Evolutionary conservation across 1,284 basidiomycete species (phyloP).

Genomic region (Tranzscheliella williamsii): DNA sequence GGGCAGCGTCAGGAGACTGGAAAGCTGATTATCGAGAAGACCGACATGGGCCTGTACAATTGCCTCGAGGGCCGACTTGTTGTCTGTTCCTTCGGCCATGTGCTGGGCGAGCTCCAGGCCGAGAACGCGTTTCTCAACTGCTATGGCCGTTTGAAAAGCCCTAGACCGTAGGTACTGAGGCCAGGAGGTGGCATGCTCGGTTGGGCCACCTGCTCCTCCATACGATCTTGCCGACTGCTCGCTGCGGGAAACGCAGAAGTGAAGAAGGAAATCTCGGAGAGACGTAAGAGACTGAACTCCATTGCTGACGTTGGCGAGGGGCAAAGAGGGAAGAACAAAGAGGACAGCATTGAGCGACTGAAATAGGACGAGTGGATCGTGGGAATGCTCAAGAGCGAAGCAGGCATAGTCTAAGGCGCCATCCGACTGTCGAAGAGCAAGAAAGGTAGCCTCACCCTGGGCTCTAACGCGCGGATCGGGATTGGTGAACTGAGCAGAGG

Average conservation of each 20-base stretch:
- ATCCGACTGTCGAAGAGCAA: constrained; percentile 39
- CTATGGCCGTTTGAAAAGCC: constrained; percentile 41
- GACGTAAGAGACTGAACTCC: constrained; percentile 17
- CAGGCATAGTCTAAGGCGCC: constrained; percentile 45
- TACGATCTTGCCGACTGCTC: constrained; percentile 12
- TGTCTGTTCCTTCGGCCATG: constrained; percentile 11
- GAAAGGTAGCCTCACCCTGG: constrained; percentile 45
- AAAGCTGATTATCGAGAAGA: constrained; percentile 27
- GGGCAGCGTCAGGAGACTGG: constrained; percentile 25
- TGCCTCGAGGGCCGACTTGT: constrained; percentile 9
- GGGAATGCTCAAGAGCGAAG: constrained; percentile 41
- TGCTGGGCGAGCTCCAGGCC: constrained; percentile 41
- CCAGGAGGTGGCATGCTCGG: constrained; percentile 8
- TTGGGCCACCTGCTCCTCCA: neutral
- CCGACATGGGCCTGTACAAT: constrained; percentile 23
- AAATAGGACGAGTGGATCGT: constrained; percentile 44
- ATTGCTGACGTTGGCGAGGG: constrained; percentile 13
- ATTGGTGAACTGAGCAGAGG: constrained; percentile 39
- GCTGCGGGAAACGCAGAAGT: constrained; percentile 34
- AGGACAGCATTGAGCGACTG: constrained; percentile 41
- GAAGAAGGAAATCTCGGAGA: constrained; percentile 44
- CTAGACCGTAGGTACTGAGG: constrained; percentile 42
- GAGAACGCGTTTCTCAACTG: constrained; percentile 38
- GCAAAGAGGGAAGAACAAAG: constrained; percentile 30
- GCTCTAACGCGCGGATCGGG: constrained; percentile 39